Conservation (phyloP, 371 early-diverging fungal species). For the Dinochytrium kinnereticum region DNA sequence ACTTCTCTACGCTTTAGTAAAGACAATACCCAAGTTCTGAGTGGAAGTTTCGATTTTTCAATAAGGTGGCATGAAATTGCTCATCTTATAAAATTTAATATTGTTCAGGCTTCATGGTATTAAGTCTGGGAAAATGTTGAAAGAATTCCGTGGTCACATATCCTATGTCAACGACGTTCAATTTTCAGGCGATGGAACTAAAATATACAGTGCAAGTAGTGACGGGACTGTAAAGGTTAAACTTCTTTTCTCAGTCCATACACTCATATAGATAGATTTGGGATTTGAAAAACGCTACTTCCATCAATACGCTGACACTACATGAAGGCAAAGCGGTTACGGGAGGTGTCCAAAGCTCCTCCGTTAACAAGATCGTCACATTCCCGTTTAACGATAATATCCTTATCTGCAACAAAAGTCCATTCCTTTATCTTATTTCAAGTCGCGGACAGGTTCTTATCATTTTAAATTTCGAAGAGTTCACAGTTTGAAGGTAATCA, state of each 20-base stretch:
- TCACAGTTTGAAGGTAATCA: background rate
- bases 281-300: slow-evolving; percentile 70
- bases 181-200: slow-evolving; percentile 69
- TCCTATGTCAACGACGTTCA: slow-evolving; percentile 82
- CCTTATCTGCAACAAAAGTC: slow-evolving; percentile 75
- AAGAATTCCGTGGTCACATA: slow-evolving; percentile 89
- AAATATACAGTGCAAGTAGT: slow-evolving; percentile 77
- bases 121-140: slow-evolving; percentile 84
- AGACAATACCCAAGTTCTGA: slow-evolving; percentile 78
- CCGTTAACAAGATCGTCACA: slow-evolving; percentile 37
- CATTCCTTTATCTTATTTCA: slow-evolving; percentile 64
- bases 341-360: slow-evolving; percentile 42
- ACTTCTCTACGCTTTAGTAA: slow-evolving; percentile 75
- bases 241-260: no score
- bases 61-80: slow-evolving; percentile 59
- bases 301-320: slow-evolving; percentile 61
- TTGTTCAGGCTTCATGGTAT: slow-evolving; percentile 77
- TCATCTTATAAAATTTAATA: background rate
- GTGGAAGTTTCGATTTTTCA: slow-evolving; percentile 78
- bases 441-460: slow-evolving; percentile 56
- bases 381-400: slow-evolving; percentile 66
- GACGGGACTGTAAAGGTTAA: slow-evolving; percentile 90
- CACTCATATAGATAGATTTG: slow-evolving; percentile 63
- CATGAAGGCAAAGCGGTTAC: slow-evolving; percentile 44
- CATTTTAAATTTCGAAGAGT: background rate